Evolutionary conservation across 768 basidiomycete species (phyloP).

Genomic region (Cystofilobasidium macerans): DNA sequence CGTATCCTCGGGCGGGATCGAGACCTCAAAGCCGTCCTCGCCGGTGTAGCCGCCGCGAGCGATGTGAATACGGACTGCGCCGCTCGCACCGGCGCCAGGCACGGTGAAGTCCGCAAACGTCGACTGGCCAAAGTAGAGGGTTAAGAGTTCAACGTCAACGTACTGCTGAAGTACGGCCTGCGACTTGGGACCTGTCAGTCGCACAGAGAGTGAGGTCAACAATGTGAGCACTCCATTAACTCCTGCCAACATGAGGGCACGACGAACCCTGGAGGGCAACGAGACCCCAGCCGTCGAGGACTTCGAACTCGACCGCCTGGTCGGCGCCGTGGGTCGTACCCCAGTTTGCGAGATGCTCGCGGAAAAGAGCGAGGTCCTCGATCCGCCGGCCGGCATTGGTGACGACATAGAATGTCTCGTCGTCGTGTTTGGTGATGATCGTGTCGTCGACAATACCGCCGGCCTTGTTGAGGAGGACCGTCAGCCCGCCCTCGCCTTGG

Average conservation of each 20-base stretch:
- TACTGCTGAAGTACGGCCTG: slow-evolving; percentile 65
- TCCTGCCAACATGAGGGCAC: background rate
- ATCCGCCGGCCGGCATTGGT: slow-evolving; percentile 86
- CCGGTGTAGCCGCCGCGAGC: slow-evolving; percentile 95
- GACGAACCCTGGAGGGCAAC: slow-evolving; percentile 73
- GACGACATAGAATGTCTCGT: slow-evolving; percentile 75
- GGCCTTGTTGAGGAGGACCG: slow-evolving; percentile 71
- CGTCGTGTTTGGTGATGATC: slow-evolving; percentile 53
- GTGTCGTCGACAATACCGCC: slow-evolving; percentile 97
- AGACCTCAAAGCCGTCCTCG: slow-evolving; percentile 98
- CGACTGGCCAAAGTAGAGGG: slow-evolving; percentile 72
- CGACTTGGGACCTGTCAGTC: slow-evolving; percentile 68
- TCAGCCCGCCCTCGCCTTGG: slow-evolving; percentile 54
- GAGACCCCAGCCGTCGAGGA: slow-evolving; percentile 74
- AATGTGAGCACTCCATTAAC: background rate
- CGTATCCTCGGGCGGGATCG: slow-evolving; percentile 68
- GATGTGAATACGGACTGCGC: slow-evolving; percentile 43
- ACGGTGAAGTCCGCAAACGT: slow-evolving; percentile 36
- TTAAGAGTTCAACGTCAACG: slow-evolving; percentile 54
- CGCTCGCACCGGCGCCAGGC: too few species aligned
- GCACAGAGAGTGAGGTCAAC: too few species aligned
- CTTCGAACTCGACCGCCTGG: slow-evolving; percentile 60
- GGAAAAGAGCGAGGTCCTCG: slow-evolving; percentile 70
- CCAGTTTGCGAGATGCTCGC: slow-evolving; percentile 60
- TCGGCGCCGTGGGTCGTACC: slow-evolving; percentile 47